phyloP scores from a whole-genome alignment of 495 filamentous ascomycete genomes.

The Penicillium ochrochloron region DNA sequence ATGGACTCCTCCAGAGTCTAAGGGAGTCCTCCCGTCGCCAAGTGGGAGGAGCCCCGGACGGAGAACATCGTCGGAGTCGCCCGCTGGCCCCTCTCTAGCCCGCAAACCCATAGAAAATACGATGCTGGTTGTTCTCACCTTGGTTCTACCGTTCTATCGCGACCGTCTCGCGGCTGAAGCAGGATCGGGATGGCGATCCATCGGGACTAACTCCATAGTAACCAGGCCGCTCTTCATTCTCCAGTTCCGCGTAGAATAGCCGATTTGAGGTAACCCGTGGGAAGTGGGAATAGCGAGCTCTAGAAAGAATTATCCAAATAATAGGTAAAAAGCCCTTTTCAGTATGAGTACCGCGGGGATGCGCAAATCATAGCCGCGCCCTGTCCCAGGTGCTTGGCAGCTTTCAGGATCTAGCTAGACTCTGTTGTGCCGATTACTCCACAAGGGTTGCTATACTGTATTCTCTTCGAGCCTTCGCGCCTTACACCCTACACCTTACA shows the following conservation, averaged over 20 bases:
- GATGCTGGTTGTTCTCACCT: not conserved
- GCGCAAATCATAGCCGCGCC: not conserved
- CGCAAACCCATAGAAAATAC: not conserved
- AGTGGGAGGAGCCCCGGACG: constrained; percentile 6
- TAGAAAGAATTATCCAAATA: not conserved
- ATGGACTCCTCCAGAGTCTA: not conserved
- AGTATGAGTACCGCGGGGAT: constrained; percentile 1
- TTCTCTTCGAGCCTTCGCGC: not conserved
- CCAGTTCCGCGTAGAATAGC: constrained; percentile 21
- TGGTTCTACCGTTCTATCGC: not conserved
- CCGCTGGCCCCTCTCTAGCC: not conserved
- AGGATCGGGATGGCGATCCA: not conserved
- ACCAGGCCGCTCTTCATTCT: not conserved
- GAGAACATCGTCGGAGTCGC: constrained; percentile 1
- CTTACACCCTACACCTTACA: not conserved
- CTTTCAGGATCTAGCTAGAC: not conserved
- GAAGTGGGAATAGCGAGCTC: not conserved
- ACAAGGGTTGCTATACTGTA: not conserved
- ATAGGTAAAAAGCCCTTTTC: not conserved
- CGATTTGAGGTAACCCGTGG: constrained; percentile 12
- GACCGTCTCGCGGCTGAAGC: not conserved
- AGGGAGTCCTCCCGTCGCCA: not conserved
- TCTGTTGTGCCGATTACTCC: not conserved
- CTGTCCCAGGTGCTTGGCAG: not conserved
- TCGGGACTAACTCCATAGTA: not conserved